Evolutionary conservation across 345 rosid genomes (phyloP).

Genomic region (Draba incana): DNA sequence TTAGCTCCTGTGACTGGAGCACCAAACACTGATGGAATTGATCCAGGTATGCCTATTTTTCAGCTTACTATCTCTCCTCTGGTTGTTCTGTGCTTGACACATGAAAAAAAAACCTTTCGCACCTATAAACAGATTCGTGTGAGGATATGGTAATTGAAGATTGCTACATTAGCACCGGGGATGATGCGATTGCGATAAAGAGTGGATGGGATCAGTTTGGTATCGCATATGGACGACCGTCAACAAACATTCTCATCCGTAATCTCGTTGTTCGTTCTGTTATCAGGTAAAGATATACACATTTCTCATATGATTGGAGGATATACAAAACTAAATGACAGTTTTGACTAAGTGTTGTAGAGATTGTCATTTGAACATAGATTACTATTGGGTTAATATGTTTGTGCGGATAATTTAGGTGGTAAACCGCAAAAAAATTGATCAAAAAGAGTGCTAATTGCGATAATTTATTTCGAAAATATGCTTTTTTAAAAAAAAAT

Average conservation of each 20-base stretch:
- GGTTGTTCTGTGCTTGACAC: background rate
- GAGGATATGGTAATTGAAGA: constrained; percentile 94
- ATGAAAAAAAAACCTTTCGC: background rate
- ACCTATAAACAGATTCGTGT: constrained; percentile 70
- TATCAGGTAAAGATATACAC: constrained; percentile 70
- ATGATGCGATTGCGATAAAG: constrained; percentile 92
- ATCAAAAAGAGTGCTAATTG: too few relatives aligned
- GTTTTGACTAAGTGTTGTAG: background rate
- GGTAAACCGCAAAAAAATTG: too few relatives aligned
- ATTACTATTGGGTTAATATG: background rate
- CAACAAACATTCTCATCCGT: constrained; percentile 79
- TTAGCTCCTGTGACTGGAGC: constrained; percentile 81
- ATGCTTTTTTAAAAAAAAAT: too few relatives aligned
- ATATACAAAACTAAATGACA: background rate
- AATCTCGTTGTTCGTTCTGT: constrained; percentile 85
- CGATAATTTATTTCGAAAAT: too few relatives aligned
- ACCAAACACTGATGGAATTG: constrained; percentile 98
- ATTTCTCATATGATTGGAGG: background rate
- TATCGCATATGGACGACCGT: constrained; percentile 78
- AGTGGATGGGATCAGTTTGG: constrained; percentile 99
- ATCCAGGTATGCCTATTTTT: constrained; percentile 64
- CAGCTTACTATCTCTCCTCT: background rate
- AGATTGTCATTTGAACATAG: constrained; percentile 1
- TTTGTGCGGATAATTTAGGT: too few relatives aligned
- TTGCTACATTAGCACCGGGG: constrained; percentile 97